These are phyloP conservation scores for Botrytis deweyae DNA, from an alignment of 2,329 filamentous ascomycete species.

Conservation along the genomic window DNA sequence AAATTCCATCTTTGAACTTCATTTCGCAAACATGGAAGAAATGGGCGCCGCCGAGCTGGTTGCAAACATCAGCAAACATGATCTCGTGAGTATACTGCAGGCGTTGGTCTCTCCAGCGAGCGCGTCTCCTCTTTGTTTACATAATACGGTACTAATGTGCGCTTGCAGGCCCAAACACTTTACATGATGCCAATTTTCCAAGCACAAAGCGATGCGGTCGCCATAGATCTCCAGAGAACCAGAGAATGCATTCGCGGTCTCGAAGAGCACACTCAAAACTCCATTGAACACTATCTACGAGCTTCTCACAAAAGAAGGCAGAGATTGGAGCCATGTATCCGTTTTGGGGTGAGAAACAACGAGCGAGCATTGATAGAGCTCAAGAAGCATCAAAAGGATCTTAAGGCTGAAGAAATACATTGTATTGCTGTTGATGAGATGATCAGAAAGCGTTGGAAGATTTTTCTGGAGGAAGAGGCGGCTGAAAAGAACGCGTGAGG, in stretches of 20 bases:
- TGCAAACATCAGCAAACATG: rapidly evolving
- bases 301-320: background rate
- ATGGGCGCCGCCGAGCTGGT: rapidly evolving
- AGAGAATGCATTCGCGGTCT: rapidly evolving
- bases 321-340: background rate
- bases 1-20: background rate
- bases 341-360: background rate
- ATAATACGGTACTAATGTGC: rapidly evolving
- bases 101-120: no score
- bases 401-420: rapidly evolving
- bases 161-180: background rate
- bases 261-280: background rate
- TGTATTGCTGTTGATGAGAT: rapidly evolving
- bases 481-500: background rate
- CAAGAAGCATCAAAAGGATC: background rate
- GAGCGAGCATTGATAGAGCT: background rate
- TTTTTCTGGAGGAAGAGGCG: background rate
- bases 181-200: background rate
- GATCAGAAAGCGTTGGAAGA: background rate
- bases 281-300: background rate
- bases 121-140: background rate
- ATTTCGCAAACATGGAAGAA: background rate
- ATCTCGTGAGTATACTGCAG: background rate
- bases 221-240: rapidly evolving
- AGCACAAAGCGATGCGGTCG: background rate